phyloP scores from a whole-genome alignment of 345 rosid species.

The Eucalyptus pumila region DNA sequence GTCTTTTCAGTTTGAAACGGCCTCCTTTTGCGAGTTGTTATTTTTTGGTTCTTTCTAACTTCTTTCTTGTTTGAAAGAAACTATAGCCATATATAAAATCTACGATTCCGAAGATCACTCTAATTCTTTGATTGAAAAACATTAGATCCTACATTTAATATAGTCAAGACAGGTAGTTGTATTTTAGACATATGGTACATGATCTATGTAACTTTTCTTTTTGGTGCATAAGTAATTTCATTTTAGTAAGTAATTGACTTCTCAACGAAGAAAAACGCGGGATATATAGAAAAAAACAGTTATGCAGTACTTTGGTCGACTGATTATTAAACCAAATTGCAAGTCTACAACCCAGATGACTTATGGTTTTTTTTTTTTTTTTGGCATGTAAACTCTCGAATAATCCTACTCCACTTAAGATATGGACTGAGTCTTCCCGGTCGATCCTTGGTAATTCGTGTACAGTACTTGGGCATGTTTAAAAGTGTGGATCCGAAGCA shows the following conservation, averaged over 20 bases:
- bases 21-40: background rate
- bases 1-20: background rate
- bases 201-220: background rate
- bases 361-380: background rate
- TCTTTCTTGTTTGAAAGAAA: background rate
- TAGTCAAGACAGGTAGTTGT: background rate
- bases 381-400: background rate
- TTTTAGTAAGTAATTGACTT: background rate
- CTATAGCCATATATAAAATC: background rate
- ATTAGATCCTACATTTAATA: no score
- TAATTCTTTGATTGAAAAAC: no score
- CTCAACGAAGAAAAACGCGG: fast-evolving
- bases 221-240: no score
- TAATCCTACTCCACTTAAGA: background rate
- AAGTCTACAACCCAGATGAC: background rate
- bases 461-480: background rate
- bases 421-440: background rate
- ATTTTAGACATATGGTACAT: background rate
- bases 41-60: background rate
- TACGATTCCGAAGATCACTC: background rate
- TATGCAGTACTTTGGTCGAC: fast-evolving
- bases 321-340: background rate
- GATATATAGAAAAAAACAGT: background rate
- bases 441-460: background rate
- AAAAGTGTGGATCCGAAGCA: background rate